Evolutionary conservation across 2,329 filamentous ascomycete genomes (phyloP), one percentile per base, ranked within the genome.

Genomic region (Epichloe coenophiala): DNA sequence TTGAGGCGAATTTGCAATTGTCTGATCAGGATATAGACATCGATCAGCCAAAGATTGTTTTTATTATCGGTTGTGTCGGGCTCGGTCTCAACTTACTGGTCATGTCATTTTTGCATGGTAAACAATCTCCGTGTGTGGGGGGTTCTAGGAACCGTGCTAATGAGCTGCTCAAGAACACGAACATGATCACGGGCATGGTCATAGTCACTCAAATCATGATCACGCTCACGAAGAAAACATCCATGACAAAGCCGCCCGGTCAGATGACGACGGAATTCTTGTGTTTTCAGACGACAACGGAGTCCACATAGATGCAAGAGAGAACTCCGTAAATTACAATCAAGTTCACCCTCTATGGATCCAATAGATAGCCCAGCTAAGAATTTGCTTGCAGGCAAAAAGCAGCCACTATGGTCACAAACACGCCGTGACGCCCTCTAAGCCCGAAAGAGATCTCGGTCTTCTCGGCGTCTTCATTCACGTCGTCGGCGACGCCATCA

Each of bases 381-480:
- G 4, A 45, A 43, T 13, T 35, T 12, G 9, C n/a, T 17, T 37
- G 8, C 21, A 51, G 49, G 21, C 9, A 15, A 37, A 12, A 4
- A 48, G 17, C 41, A 33, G 40, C 52, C 77, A 80, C 53, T 63
- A 69, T 21, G 66, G 71, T n/a, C 76, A 80, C 58, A 71, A 70
- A 3, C 77, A 79, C 15, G 54, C 60, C 7, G 51, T 61, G 17
- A 58, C 60, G 19, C 53, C 62, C 9, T 57, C 64, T 48, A 53
- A 57, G 13, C 69, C 67, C 0, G 70, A 70, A 1, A 72, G 71
- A 51, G 81, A 89, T 60, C 69, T 89, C n/a, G 83, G 81, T 11
- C 83, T 87, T 71, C 68, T 85, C 54, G 84, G 81, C 1, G 83
- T 86, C 1, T 60, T 89, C 12, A 65, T 86, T 13, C 86, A 90